These are phyloP conservation scores for Eucalyptus sp. DNA, from an alignment of 345 rosid genomes.

Conservation along the genomic window DNA sequence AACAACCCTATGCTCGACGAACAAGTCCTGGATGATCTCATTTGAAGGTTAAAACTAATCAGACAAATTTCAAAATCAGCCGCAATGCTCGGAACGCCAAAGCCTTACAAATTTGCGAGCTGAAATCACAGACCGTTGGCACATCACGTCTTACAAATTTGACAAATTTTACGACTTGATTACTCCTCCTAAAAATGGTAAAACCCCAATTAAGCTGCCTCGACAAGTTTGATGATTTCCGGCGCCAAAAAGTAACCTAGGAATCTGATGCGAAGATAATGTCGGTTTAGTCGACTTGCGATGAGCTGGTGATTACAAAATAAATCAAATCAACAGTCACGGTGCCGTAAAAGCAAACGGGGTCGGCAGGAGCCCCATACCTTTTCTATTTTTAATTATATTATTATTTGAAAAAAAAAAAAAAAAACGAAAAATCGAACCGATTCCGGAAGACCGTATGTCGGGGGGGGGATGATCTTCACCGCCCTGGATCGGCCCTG, in stretches of 20 bases:
- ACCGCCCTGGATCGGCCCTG: not conserved
- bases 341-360: too few species aligned
- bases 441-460: not conserved
- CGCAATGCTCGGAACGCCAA: not conserved
- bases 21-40: not conserved
- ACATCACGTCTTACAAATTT: too few species aligned
- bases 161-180: too few species aligned
- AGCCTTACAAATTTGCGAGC: not conserved
- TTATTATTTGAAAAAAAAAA: too few species aligned
- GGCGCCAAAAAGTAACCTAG: not conserved
- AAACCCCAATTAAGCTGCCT: not conserved
- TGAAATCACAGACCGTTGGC: too few species aligned
- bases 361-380: not conserved
- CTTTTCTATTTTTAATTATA: not conserved
- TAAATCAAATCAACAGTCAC: not conserved
- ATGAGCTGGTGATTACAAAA: not conserved
- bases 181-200: too few species aligned
- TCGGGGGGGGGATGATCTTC: not conserved
- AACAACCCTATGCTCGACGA: too few species aligned
- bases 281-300: fast-evolving
- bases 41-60: not conserved
- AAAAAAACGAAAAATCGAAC: not conserved
- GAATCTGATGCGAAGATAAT: too few species aligned
- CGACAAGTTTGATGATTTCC: not conserved
- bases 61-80: not conserved